phyloP scores from a whole-genome alignment of 176 grass and related monocot genomes.

The Tillandsia leiboldiana region DNA sequence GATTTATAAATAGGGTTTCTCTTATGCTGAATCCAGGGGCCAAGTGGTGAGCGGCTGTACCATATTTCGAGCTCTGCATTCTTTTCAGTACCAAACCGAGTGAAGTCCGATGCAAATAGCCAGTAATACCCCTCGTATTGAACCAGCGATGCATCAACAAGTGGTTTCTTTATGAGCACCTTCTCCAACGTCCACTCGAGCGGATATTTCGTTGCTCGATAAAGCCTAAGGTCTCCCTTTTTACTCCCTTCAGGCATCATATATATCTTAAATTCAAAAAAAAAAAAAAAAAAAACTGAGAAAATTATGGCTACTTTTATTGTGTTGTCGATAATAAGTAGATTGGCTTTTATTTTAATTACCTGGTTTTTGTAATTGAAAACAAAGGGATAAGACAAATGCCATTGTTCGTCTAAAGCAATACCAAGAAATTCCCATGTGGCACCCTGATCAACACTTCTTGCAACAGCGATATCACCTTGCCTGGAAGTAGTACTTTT shows the following conservation, averaged over 20 bases:
- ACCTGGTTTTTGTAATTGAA: constrained; percentile 94
- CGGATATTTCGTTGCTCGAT: constrained; percentile 85
- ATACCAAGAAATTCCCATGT: constrained; percentile 98
- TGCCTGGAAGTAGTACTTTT: constrained; percentile 60
- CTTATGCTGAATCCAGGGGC: constrained; percentile 86
- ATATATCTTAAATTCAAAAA: constrained; percentile 51
- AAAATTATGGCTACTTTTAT: neutral
- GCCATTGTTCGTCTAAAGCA: constrained; percentile 81
- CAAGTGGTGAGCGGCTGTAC: constrained; percentile 78
- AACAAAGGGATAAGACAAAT: constrained; percentile 94
- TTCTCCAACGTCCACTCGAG: constrained; percentile 91
- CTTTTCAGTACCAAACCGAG: constrained; percentile 66
- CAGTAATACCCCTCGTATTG: constrained; percentile 69
- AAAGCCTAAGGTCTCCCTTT: constrained; percentile 87
- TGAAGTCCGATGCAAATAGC: constrained; percentile 93
- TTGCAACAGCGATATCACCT: constrained; percentile 94
- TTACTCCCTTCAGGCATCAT: constrained; percentile 97
- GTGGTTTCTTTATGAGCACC: constrained; percentile 72
- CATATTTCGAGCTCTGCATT: constrained; percentile 99
- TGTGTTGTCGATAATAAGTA: neutral
- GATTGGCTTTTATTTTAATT: constrained; percentile 13
- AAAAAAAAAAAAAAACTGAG: constrained; percentile 3
- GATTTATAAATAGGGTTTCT: constrained; percentile 84
- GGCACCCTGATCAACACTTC: constrained; percentile 75
- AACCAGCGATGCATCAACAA: constrained; percentile 69